Conservation (phyloP, 306 rosid genomes). For the Carpinus fangiana region DNA sequence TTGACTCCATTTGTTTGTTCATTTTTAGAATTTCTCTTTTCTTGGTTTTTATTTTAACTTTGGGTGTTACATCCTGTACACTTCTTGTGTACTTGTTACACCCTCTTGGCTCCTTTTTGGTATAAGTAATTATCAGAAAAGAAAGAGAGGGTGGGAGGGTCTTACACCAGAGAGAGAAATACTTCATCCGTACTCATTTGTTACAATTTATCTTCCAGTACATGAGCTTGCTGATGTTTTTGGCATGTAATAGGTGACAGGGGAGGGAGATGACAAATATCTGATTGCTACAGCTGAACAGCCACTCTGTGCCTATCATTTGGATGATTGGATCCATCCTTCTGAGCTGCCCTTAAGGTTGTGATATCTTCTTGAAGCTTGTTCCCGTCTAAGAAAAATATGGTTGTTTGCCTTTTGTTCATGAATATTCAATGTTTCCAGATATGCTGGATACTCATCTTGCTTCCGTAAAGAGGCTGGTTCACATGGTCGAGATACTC, state of each 20-base stretch:
- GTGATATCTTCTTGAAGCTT: conserved; percentile 17
- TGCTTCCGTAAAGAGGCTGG: conserved; percentile 99
- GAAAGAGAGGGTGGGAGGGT: not conserved
- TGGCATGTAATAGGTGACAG: conserved; percentile 66
- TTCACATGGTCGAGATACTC: conserved; percentile 93
- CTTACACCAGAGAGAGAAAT: not conserved
- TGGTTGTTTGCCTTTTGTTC: conserved; percentile 2
- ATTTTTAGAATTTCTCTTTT: not conserved
- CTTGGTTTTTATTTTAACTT: not conserved
- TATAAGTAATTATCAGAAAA: not conserved
- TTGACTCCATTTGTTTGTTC: not conserved
- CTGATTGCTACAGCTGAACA: conserved; percentile 97
- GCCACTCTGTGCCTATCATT: conserved; percentile 87
- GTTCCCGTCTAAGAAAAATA: not conserved
- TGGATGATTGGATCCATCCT: conserved; percentile 97
- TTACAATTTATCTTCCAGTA: not conserved
- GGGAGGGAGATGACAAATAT: conserved; percentile 98
- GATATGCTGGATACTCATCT: conserved; percentile 96
- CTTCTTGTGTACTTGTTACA: not conserved
- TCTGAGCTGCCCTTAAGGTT: conserved; percentile 86
- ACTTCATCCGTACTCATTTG: not conserved
- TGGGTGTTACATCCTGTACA: not conserved
- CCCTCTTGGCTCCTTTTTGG: not conserved
- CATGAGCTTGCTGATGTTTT: conserved; percentile 7
- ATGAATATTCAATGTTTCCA: conserved; percentile 22